These are phyloP conservation scores for Trypanosoma platydactyli DNA, from an alignment of 208 protist genomes.

Conservation along the genomic window DNA sequence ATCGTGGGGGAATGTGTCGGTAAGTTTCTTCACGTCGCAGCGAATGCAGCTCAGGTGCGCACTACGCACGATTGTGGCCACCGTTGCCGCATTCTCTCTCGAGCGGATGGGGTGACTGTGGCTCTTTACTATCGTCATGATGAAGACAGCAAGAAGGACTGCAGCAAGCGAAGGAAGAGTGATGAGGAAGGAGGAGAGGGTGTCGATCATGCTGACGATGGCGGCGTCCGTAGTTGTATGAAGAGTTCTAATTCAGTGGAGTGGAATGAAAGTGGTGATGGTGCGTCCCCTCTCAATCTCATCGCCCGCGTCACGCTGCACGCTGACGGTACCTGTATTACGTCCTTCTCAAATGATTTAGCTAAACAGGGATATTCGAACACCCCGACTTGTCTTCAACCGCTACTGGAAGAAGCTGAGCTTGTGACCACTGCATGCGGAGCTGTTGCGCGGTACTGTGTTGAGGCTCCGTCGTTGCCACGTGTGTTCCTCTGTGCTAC, in stretches of 20 bases:
- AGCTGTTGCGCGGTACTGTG: slow-evolving; percentile 51
- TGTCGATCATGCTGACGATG: background rate
- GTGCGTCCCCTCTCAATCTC: background rate
- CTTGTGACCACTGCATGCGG: slow-evolving; percentile 27
- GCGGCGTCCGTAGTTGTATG: background rate
- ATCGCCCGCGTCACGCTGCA: slow-evolving; percentile 53
- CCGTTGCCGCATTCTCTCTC: slow-evolving; percentile 54
- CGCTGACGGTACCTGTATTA: slow-evolving; percentile 65
- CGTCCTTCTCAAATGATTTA: slow-evolving; percentile 30
- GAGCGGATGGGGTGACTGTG: slow-evolving; percentile 63
- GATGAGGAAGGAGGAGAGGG: background rate
- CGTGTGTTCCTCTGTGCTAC: slow-evolving; percentile 62
- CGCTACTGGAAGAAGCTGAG: slow-evolving; percentile 35
- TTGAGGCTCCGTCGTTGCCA: slow-evolving; percentile 69
- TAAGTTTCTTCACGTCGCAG: background rate
- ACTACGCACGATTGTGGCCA: slow-evolving; percentile 51
- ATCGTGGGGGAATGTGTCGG: background rate
- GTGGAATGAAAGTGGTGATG: background rate
- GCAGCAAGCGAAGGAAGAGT: background rate
- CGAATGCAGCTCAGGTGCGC: slow-evolving; percentile 3
- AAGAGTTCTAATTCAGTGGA: background rate
- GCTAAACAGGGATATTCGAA: background rate
- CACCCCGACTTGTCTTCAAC: slow-evolving; percentile 16
- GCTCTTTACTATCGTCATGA: slow-evolving; percentile 44
- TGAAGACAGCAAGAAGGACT: background rate